Conservation (phyloP, 768 basidiomycete species). For the Tephrocybe rancida region DNA sequence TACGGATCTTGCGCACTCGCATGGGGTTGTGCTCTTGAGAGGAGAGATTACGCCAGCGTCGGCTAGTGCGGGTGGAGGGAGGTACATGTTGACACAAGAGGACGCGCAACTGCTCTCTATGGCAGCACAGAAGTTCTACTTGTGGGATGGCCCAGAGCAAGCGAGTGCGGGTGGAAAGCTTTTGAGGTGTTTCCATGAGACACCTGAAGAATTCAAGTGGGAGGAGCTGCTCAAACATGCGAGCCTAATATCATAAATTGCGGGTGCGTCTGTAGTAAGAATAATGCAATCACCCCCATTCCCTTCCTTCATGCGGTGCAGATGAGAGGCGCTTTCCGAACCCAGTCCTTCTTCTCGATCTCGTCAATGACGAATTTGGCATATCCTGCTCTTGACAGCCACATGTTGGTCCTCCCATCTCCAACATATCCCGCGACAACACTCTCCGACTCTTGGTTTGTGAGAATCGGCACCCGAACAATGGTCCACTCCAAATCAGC, state of each 20-base stretch:
- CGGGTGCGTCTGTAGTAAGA: neutral
- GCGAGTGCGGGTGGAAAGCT: slow-evolving; percentile 48
- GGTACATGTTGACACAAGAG: slow-evolving; percentile 69
- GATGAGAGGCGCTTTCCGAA: slow-evolving; percentile 49
- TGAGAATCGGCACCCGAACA: slow-evolving; percentile 66
- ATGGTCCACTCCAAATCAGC: slow-evolving; percentile 69
- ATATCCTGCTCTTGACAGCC: slow-evolving; percentile 59
- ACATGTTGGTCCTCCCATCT: slow-evolving; percentile 53
- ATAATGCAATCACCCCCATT: no score
- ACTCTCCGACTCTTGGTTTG: slow-evolving; percentile 43
- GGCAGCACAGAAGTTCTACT: slow-evolving; percentile 84
- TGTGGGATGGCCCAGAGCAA: slow-evolving; percentile 50
- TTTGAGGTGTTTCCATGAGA: slow-evolving; percentile 75
- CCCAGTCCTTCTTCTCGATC: slow-evolving; percentile 60
- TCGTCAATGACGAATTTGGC: slow-evolving; percentile 63
- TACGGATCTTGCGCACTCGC: slow-evolving; percentile 80
- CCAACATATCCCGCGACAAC: slow-evolving; percentile 69
- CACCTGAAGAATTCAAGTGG: slow-evolving; percentile 81
- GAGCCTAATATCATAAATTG: slow-evolving; percentile 26
- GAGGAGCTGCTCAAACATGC: slow-evolving; percentile 68
- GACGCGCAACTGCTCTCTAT: slow-evolving; percentile 86
- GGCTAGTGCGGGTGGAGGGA: slow-evolving; percentile 33
- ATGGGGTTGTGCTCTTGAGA: slow-evolving; percentile 82
- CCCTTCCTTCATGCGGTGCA: slow-evolving; percentile 23
- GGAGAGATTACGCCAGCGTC: slow-evolving; percentile 87